phyloP scores from a whole-genome alignment of 2,329 filamentous ascomycete species.

The Aspergillus tamarii region DNA sequence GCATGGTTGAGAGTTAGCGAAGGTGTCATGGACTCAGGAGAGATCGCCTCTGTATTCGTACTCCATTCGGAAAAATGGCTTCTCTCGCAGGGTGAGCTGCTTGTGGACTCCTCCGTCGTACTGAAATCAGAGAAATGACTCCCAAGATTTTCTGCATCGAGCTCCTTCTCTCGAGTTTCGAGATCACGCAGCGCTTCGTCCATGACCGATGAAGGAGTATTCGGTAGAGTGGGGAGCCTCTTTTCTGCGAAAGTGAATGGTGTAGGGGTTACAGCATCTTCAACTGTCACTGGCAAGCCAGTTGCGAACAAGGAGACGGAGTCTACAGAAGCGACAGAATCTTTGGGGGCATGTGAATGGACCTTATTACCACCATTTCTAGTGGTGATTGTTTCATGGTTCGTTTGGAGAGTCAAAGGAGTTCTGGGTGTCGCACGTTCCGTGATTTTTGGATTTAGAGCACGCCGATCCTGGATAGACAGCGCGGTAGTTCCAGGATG shows the following conservation, averaged over 20 bases:
- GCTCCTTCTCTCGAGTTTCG: constrained; percentile 34
- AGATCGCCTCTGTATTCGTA: constrained; percentile 40
- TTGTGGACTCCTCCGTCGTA: constrained; percentile 35
- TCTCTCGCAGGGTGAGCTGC: constrained; percentile 32
- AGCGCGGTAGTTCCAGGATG: constrained; percentile 18
- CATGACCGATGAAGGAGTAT: constrained; percentile 50
- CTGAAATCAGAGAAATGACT: constrained; percentile 49
- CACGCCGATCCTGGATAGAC: constrained; percentile 44
- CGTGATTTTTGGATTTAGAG: constrained; percentile 33
- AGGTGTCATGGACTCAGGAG: constrained; percentile 42
- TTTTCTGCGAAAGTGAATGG: constrained; percentile 39
- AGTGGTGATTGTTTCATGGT: constrained; percentile 9
- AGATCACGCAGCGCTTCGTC: constrained; percentile 43
- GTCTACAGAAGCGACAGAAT: constrained; percentile 19
- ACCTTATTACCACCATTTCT: constrained; percentile 17
- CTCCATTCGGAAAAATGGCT: constrained; percentile 48
- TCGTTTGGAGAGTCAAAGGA: constrained; percentile 34
- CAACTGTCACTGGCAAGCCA: constrained; percentile 18
- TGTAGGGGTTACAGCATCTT: constrained; percentile 30
- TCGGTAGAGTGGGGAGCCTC: constrained; percentile 49
- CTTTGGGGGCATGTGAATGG: constrained; percentile 9
- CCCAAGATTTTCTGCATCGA: constrained; percentile 37
- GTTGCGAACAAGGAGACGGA: constrained; percentile 30
- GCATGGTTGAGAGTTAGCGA: constrained; percentile 36
- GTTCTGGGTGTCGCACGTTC: constrained; percentile 31